Base-by-base conservation (phyloP, 306 rosid genomes). In the Rosa lucieae region DNA sequence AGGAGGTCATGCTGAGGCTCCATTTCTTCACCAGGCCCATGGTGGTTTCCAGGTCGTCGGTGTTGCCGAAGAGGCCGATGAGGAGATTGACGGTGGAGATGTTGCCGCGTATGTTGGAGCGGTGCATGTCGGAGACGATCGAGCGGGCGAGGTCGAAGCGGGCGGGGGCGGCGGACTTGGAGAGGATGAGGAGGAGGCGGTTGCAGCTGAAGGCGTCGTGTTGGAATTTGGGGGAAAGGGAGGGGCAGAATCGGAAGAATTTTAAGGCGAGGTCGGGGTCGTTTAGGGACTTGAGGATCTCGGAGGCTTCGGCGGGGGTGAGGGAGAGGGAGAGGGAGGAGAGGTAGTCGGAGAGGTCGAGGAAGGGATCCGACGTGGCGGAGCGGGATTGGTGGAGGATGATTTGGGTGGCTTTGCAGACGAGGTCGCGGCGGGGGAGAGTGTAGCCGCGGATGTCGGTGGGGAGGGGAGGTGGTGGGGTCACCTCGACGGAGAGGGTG, bases 21-120 rank as follows among this genome's bases (percentile, higher is more conserved):
- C 99, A 95, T 79, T 95, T 92, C 80, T 89, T 79, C 62, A 95
- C 87, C 85, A 95, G 78, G 8, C 82, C 89, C 18, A 85, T 49
- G 65, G 96, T 86, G 9, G 71, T 81, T 20, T 87, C 88, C 67
- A 95, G 29, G 67, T 92, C 96, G 23, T 83, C 73, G 10, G 82
- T 74, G 74, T 53, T n/a, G 21, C 92, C 92, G 69, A 92, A 90
- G 37, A 95, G 78, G 1, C 94, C 90, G 17, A 95, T 81, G 46
- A 95, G 84, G 74, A 92, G 87, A 67, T 95, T 95, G 48, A 95
- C 87, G 23, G 96, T 93, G 56, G 99, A 95, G 81, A 93, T 95
- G 39, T 89, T 86, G 59, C 99, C 97, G 0, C 82, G 84, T 4
- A 88, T 53, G 32, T 85, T 69, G 10, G 66, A 80, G 12, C 81